Percentiles rank a stretch among this genome's conserved stretches.
These are phyloP conservation scores for Salix exigua DNA, from an alignment of 345 rosid genomes.

Conservation along the genomic window DNA sequence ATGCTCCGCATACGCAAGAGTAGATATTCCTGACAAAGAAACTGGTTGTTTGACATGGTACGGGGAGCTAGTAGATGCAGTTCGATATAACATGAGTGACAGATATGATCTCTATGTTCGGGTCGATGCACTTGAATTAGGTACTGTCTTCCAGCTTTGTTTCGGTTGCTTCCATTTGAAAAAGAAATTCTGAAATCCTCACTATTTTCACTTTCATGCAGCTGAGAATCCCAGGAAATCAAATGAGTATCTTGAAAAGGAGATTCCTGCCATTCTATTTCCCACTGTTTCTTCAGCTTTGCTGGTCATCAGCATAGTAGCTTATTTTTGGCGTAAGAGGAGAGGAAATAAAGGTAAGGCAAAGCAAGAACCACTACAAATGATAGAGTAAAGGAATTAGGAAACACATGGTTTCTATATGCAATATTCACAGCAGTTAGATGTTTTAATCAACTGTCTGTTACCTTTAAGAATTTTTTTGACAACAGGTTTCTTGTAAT, in stretches of 20 bases:
- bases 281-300: background rate
- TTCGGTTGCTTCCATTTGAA: background rate
- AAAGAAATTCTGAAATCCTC: background rate
- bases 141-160: background rate
- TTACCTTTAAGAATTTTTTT: no score
- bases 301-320: background rate
- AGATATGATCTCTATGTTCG: constrained; percentile 16
- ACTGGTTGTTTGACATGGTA: background rate
- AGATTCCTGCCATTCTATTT: background rate
- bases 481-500: no score
- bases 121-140: constrained; percentile 18
- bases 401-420: no score
- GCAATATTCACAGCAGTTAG: no score
- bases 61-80: no score
- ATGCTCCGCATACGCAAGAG: constrained; percentile 1
- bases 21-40: no score
- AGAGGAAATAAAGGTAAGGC: background rate
- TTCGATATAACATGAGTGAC: no score
- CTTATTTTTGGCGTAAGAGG: background rate
- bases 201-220: background rate
- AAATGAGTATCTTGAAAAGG: background rate
- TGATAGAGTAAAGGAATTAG: background rate
- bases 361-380: background rate
- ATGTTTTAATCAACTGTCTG: no score
- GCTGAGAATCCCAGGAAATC: background rate